These are phyloP conservation scores for Zygosaccharomyces lentus DNA, from an alignment of 805 yeast species.

Conservation along the genomic window DNA sequence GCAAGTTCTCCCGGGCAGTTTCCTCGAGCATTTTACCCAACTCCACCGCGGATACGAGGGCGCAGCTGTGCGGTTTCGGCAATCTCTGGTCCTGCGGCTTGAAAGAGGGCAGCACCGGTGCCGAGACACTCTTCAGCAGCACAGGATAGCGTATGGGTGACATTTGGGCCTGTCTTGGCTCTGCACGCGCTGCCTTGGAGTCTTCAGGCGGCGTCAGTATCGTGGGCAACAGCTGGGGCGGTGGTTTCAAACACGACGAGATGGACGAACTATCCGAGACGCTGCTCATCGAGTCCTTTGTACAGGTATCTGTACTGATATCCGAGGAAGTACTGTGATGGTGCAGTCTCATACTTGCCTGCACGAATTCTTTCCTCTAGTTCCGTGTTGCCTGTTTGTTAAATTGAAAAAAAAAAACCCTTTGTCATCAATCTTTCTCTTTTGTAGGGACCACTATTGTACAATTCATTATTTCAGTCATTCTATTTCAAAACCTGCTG, in stretches of 20 bases:
- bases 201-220: constrained; percentile 3
- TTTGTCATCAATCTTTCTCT: not conserved
- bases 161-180: not conserved
- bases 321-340: constrained; percentile 5
- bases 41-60: constrained; percentile 21
- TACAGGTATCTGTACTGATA: constrained; percentile 5
- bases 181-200: not conserved
- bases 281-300: constrained; percentile 4
- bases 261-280: constrained; percentile 4
- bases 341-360: constrained; percentile 3
- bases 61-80: constrained; percentile 22
- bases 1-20: constrained; percentile 7
- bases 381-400: not conserved
- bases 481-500: not conserved
- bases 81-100: constrained; percentile 26
- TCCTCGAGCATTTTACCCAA: constrained; percentile 15
- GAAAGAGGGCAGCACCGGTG: constrained; percentile 21
- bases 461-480: not conserved
- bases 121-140: constrained; percentile 12
- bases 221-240: constrained; percentile 1
- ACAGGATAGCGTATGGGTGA: constrained; percentile 8
- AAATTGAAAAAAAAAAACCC: not conserved
- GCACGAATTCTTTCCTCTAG: not conserved
- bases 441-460: not conserved
- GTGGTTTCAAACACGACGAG: constrained; percentile 3